phyloP scores from a whole-genome alignment of 345 rosid species.

The Pistacia vera region DNA sequence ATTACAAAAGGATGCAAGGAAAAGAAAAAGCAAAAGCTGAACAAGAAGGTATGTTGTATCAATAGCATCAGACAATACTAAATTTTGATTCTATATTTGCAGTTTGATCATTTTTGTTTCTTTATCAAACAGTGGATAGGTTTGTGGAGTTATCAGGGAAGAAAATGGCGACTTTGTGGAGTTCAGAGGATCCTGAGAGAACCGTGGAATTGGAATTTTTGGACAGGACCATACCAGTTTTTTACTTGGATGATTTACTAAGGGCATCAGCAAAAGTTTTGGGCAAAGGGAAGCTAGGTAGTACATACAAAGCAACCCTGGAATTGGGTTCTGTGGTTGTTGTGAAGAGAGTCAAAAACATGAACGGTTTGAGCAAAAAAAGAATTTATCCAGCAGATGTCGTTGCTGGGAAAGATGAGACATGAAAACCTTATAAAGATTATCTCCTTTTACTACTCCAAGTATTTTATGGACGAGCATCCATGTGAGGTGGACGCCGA shows the following conservation, averaged over 20 bases:
- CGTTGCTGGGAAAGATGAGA: constrained; percentile 45
- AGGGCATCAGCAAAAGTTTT: constrained; percentile 54
- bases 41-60: constrained; percentile 24
- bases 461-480: neutral
- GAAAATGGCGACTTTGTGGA: constrained; percentile 19
- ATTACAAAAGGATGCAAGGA: constrained; percentile 17
- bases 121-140: neutral
- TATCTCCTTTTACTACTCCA: constrained; percentile 52
- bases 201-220: constrained; percentile 48
- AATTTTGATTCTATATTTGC: neutral
- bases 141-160: constrained; percentile 19
- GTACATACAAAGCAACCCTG: constrained; percentile 48
- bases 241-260: constrained; percentile 58
- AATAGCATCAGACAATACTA: neutral
- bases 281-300: constrained; percentile 52
- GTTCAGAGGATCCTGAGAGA: constrained; percentile 44
- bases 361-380: constrained; percentile 42
- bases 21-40: constrained; percentile 17
- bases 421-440: constrained; percentile 49
- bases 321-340: constrained; percentile 49
- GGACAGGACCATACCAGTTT: constrained; percentile 32
- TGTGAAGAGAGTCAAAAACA: constrained; percentile 44
- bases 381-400: constrained; percentile 56
- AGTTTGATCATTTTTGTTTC: neutral
- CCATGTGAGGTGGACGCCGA: no score